Base-by-base conservation (phyloP, 495 filamentous ascomycete species). In the Lasiosphaeria hispida region DNA sequence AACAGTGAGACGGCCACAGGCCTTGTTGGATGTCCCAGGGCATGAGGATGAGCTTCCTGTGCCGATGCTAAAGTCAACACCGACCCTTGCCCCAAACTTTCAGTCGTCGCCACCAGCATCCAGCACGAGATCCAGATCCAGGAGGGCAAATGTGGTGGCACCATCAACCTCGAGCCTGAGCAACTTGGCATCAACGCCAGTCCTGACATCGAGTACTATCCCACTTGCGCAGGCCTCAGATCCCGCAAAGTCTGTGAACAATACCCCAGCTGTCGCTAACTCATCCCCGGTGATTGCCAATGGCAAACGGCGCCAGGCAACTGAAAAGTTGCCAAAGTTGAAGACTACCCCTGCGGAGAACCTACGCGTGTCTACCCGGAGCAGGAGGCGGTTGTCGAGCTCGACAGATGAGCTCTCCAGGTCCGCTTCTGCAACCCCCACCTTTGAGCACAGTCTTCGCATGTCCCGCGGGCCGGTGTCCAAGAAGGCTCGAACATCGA, bases 371-470 rank as follows among this genome's bases (percentile, higher is more conserved):
- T 59, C 60, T 9, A 53, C 63, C 47, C 59, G 69, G 49, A 14
- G 59, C 42, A 17, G 48, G 48, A 57, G 69, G 55, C 59, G 66
- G 23, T 34, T 38, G 10, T 76, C 76, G 4, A 58, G 62, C 35
- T 77, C 75, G 33, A 65, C 72, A 0, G 74, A 78, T 45, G 76
- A 78, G 55, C 64, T 78, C 11, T 65, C 70, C 10, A 58, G 48
- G 9, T 71, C 73, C 9, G 47, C 66, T 11, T 45, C 58, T 3
- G 45, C 62, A 0, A 61, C 60, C 0, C 66, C 66, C 7, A 62
- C 68, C 1, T 71, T 73, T 48, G 70, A 73, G 11, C 62, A 71
- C 1, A 70, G 69, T 35, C 37, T 67, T 36, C 63, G 66, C 17
- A 39, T 43, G 4, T 67, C 69, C 6, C 67, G 69, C 0, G 33